Percentiles rank a stretch among this genome's conserved stretches.
Conservation (phyloP, 2,329 filamentous ascomycete genomes). For the Neofusicoccum ribis region DNA sequence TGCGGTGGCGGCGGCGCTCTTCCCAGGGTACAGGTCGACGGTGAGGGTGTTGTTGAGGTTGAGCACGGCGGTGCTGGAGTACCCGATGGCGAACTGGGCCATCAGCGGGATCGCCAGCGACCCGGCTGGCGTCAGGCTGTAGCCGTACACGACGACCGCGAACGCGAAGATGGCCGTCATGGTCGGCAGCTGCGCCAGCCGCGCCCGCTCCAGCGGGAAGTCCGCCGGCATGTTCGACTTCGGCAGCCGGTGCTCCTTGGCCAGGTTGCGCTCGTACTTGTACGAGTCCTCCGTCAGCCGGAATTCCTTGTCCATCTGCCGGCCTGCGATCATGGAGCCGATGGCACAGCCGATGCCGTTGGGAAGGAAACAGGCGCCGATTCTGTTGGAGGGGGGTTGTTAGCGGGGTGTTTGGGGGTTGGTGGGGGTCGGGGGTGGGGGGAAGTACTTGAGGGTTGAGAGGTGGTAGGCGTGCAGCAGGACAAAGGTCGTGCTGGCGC, state of each 20-base stretch:
- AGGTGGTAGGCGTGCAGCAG: no score
- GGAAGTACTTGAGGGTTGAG: no score
- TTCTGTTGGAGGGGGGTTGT: slow-evolving; percentile 37
- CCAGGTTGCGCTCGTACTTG: slow-evolving; percentile 1
- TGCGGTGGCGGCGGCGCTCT: slow-evolving; percentile 54
- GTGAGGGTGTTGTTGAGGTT: slow-evolving; percentile 54
- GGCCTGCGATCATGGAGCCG: slow-evolving; percentile 54
- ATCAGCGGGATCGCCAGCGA: slow-evolving; percentile 54
- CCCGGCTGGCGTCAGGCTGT: slow-evolving; percentile 41
- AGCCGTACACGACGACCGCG: slow-evolving; percentile 54
- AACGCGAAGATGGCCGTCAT: slow-evolving; percentile 48
- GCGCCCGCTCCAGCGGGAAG: slow-evolving; percentile 54
- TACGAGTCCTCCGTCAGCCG: slow-evolving; percentile 25
- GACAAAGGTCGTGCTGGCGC: no score
- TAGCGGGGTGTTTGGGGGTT: background rate
- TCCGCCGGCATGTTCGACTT: background rate
- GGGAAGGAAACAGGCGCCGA: slow-evolving; percentile 55
- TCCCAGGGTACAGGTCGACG: slow-evolving; percentile 54
- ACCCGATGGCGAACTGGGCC: slow-evolving; percentile 54
- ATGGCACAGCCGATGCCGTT: slow-evolving; percentile 58
- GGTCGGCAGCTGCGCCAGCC: slow-evolving; percentile 51
- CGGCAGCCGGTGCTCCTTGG: slow-evolving; percentile 14
- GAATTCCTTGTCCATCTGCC: slow-evolving; percentile 56
- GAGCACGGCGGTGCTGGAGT: slow-evolving; percentile 53
- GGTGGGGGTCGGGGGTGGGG: no score